A percentile compares a stretch with the other conserved stretches of the same genome.
phyloP scores from a whole-genome alignment of 2,329 filamentous ascomycete genomes.

The Colletotrichum sp. region DNA sequence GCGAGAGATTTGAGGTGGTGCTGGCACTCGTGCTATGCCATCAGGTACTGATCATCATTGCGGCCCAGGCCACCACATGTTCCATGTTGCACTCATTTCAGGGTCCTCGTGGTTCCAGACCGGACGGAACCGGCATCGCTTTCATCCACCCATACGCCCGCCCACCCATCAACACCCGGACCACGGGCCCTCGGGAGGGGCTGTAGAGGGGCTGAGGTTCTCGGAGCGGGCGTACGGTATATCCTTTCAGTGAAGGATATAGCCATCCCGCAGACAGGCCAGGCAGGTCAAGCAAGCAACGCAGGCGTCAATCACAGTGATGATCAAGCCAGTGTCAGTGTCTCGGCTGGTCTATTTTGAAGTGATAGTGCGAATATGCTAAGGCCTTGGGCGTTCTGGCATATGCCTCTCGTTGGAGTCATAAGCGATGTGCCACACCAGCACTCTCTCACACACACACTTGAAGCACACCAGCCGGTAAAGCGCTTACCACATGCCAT shows the following conservation, averaged over 20 bases:
- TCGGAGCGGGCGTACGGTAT: background rate
- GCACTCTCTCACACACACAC: background rate
- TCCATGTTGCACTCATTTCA: background rate
- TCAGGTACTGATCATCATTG: background rate
- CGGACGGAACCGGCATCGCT: slow-evolving; percentile 2
- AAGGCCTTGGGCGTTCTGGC: background rate
- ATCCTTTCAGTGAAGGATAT: background rate
- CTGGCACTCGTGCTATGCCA: background rate
- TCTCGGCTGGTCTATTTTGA: background rate
- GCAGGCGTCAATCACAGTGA: background rate
- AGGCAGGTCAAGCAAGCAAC: background rate
- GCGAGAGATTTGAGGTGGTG: background rate
- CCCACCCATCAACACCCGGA: background rate
- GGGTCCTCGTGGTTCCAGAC: background rate
- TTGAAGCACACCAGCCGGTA: background rate
- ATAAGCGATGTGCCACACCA: background rate
- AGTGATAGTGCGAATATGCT: background rate
- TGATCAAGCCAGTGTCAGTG: background rate
- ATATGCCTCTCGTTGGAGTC: background rate
- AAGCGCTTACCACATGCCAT: background rate
- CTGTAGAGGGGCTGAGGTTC: background rate
- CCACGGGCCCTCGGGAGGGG: background rate
- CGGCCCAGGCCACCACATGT: background rate
- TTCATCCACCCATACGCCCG: background rate
- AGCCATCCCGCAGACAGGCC: background rate